Conservation (phyloP, 257 asterid genomes). For the Parsonsia alboflavescens region DNA sequence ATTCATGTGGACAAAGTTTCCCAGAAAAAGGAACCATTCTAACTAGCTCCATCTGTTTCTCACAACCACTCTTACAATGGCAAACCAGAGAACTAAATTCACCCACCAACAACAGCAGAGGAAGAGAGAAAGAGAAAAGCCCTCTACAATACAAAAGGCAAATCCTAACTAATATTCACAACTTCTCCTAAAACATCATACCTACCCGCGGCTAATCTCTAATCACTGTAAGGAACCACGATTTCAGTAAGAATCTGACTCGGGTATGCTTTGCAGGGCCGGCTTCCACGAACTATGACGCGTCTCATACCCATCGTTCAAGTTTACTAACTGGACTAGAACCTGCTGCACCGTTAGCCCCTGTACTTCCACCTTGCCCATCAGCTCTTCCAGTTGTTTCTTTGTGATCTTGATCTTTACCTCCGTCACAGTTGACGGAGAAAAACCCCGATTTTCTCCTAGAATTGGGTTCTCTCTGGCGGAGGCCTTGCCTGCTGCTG, state of each 20-base stretch:
- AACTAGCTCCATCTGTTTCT: not conserved
- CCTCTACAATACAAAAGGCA: not conserved
- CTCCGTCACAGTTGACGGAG: constrained; percentile 25
- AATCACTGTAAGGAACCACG: too few species aligned
- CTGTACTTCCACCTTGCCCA: constrained; percentile 28
- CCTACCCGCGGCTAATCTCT: not conserved
- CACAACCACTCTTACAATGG: not conserved
- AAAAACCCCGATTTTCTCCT: not conserved
- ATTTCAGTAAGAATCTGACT: constrained; percentile 25
- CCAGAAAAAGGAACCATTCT: not conserved
- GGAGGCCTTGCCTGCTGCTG: constrained; percentile 14
- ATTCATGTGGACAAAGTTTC: not conserved
- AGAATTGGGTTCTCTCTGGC: not conserved
- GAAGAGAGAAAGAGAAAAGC: too few species aligned
- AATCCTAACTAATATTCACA: not conserved
- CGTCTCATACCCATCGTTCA: constrained; percentile 20
- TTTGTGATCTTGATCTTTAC: constrained; percentile 56
- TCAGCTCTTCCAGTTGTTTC: constrained; percentile 42
- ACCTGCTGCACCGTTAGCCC: constrained; percentile 39
- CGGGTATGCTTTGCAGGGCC: constrained; percentile 56
- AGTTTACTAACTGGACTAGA: constrained; percentile 27
- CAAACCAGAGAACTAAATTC: not conserved
- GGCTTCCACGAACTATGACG: constrained; percentile 45
- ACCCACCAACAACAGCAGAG: not conserved
- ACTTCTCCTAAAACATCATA: not conserved